These are phyloP conservation scores for Phytophthora europaea DNA, from an alignment of 352 stramenopile genomes.

Conservation along the genomic window DNA sequence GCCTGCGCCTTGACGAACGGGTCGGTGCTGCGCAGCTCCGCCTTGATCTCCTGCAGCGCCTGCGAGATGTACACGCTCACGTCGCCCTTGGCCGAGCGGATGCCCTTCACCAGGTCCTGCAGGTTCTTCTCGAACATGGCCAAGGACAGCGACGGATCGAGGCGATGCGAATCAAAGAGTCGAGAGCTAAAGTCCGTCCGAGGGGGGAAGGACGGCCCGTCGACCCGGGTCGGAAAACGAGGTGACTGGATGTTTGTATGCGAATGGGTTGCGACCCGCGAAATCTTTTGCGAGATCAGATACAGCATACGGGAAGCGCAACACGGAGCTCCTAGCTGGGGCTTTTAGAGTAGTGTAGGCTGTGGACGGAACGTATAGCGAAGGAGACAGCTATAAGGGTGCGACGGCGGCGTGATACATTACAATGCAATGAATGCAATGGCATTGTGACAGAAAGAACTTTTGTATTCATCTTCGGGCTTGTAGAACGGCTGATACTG, in stretches of 20 bases:
- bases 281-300: constrained; percentile 35
- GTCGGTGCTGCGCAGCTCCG: constrained; percentile 97
- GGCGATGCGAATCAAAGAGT: constrained; percentile 43
- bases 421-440: constrained; percentile 1
- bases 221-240: constrained; percentile 19
- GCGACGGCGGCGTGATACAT: background rate
- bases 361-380: background rate
- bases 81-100: constrained; percentile 97
- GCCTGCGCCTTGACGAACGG: constrained; percentile 97
- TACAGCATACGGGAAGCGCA: background rate
- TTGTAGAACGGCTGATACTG: background rate
- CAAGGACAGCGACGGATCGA: background rate
- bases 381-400: background rate
- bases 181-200: constrained; percentile 33
- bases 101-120: constrained; percentile 99
- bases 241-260: constrained; percentile 28
- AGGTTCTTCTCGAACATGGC: constrained; percentile 99
- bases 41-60: constrained; percentile 98
- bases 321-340: background rate
- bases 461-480: constrained; percentile 18
- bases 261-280: constrained; percentile 28
- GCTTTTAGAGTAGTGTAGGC: background rate
- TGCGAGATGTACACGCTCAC: constrained; percentile 97
- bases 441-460: constrained; percentile 6
- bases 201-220: constrained; percentile 14